A percentile compares a stretch with the other conserved stretches of the same genome.
phyloP scores from a whole-genome alignment of 2,329 filamentous ascomycete species.

The Fusarium sp. region DNA sequence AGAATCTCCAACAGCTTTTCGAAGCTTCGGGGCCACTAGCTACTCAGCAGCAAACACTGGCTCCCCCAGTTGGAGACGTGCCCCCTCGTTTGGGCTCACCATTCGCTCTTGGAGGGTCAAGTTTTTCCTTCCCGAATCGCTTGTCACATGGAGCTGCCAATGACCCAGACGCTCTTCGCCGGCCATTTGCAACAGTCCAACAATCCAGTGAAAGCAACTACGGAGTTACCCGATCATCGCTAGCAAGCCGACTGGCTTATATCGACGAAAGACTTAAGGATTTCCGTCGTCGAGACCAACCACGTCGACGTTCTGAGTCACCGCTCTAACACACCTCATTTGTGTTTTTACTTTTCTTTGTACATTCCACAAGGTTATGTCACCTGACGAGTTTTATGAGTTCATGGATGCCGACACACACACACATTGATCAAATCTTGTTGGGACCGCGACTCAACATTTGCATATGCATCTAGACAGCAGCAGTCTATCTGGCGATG shows the following conservation, averaged over 20 bases:
- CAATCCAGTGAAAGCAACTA: constrained; percentile 51
- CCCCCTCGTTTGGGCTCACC: constrained; percentile 67
- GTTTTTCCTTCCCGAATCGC: constrained; percentile 70
- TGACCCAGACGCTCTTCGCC: constrained; percentile 55
- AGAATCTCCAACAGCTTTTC: constrained; percentile 54
- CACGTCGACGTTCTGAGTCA: constrained; percentile 59
- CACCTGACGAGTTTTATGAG: constrained; percentile 40
- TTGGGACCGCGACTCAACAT: constrained; percentile 28
- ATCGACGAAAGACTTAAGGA: constrained; percentile 67
- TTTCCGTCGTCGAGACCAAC: constrained; percentile 56
- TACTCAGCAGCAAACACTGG: constrained; percentile 25
- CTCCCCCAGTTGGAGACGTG: constrained; percentile 46
- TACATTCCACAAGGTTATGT: constrained; percentile 35
- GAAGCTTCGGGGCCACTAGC: constrained; percentile 43
- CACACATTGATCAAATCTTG: constrained; percentile 22
- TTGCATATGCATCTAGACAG: constrained; percentile 42
- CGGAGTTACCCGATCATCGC: constrained; percentile 52
- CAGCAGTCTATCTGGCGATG: constrained; percentile 35
- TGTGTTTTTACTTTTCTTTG: constrained; percentile 31
- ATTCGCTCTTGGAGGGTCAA: constrained; percentile 60
- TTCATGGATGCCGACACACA: constrained; percentile 32
- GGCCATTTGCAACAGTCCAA: constrained; percentile 68
- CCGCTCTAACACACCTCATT: constrained; percentile 51
- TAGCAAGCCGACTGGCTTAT: constrained; percentile 64
- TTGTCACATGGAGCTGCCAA: constrained; percentile 58